Evolutionary conservation across 495 filamentous ascomycete genomes (phyloP), one percentile per base, ranked within the genome.

Genomic region (Astrothelium subdiscretum): DNA sequence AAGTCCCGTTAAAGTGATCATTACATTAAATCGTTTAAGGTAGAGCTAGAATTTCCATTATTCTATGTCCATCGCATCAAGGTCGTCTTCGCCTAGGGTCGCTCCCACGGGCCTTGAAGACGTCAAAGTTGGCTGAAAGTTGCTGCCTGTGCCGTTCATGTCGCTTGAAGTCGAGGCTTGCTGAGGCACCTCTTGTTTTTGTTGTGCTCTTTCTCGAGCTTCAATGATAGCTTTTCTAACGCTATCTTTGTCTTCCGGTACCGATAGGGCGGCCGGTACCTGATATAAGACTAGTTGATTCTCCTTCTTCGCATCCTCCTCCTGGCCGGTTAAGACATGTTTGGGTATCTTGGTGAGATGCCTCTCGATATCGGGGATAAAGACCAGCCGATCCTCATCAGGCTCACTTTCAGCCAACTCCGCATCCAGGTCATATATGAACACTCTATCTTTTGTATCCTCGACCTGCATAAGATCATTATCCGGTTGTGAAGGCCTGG

Each of bases 201-300:
- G 79, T 51, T 84, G 75, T 52, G 83, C 79, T 62, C 91, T 80
- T 11, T 81, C 84, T 48, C 91, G 78, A 22, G 89, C 85, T 72
- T 96, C 92, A 58, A 95, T 77, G 61, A 98, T 90, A 5, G 89
- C 91, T 69, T 85, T 92, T 58, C 90, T 79, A 57, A 97, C 90
- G 67, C 80, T 88, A 69, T 96, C 92, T 57, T 86, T 77, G 65
- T 92, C 88, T 69, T 82, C 78, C 11, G 90, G 85, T 20, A 95
- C 77, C 0, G 86, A 85, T 62, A 96, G 69, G 20, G 89, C 92
- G 32, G 77, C 76, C 18, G 94, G 94, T 31, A 92, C 82, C 32
- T 77, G 77, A 75, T 96, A 97, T 12, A 96, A 81, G 44, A 97
- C 85, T 61, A 98, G 68, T 68, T 82, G 85, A 60, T 80, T 79